phyloP scores from a whole-genome alignment of 768 basidiomycete species.

The Termitomyces sp. region DNA sequence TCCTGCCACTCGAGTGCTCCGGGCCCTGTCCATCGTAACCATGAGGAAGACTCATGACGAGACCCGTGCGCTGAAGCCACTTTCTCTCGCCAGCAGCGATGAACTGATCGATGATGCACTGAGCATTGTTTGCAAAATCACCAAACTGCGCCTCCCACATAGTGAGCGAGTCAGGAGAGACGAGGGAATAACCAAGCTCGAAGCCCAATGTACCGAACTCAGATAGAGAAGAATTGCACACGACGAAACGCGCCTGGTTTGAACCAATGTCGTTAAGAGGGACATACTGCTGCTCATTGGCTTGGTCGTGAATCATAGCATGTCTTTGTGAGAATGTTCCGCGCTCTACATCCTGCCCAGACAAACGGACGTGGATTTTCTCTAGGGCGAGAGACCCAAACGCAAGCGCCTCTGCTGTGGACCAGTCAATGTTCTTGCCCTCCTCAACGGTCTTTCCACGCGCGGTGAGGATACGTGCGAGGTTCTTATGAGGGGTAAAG shows the following conservation, averaged over 20 bases:
- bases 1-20: constrained; percentile 92
- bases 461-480: constrained; percentile 82
- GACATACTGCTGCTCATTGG: constrained; percentile 84
- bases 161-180: constrained; percentile 87
- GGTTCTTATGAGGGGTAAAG: constrained; percentile 88
- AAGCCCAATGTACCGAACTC: constrained; percentile 95
- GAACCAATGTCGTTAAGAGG: constrained; percentile 86
- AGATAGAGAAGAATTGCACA: constrained; percentile 96
- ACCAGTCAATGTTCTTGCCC: constrained; percentile 93
- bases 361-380: constrained; percentile 90
- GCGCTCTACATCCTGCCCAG: constrained; percentile 97
- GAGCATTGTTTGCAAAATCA: constrained; percentile 97
- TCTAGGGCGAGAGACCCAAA: constrained; percentile 92
- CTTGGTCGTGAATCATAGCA: constrained; percentile 94
- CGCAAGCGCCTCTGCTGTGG: constrained; percentile 96
- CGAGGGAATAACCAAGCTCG: constrained; percentile 97
- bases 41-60: constrained; percentile 87
- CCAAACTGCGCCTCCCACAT: constrained; percentile 99
- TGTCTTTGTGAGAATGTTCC: constrained; percentile 99
- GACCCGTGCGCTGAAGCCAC: constrained; percentile 91
- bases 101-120: constrained; percentile 98
- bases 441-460: constrained; percentile 92
- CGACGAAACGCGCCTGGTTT: constrained; percentile 87
- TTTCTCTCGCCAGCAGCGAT: constrained; percentile 96
- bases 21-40: constrained; percentile 99